phyloP scores from a whole-genome alignment of 1,284 basidiomycete species.

The Exobasidium cylindrosporum region DNA sequence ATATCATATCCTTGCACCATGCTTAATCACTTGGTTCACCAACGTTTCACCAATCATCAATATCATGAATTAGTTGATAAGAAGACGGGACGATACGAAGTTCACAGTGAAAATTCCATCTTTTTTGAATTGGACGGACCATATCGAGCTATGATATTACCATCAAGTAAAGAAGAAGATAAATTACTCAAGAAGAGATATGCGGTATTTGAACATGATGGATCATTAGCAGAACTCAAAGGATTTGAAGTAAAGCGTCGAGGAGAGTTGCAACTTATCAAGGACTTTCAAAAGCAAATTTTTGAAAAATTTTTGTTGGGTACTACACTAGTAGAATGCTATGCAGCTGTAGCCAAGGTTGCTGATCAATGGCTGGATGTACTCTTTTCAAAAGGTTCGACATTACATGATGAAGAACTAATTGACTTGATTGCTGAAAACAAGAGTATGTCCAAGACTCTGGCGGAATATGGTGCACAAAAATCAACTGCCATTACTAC shows the following conservation, averaged over 20 bases:
- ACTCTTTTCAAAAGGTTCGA: conserved; percentile 79
- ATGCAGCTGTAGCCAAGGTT: conserved; percentile 85
- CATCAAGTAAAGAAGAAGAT: conserved; percentile 98
- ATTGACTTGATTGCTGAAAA: conserved; percentile 99
- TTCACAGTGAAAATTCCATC: conserved; percentile 98
- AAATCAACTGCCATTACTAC: conserved; percentile 99
- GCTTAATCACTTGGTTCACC: conserved; percentile 97
- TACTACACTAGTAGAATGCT: conserved; percentile 88
- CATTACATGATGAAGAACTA: conserved; percentile 83
- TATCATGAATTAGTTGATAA: conserved; percentile 86
- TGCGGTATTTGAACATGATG: conserved; percentile 98
- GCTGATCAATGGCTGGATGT: conserved; percentile 98
- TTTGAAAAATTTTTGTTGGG: conserved; percentile 97
- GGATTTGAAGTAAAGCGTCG: conserved; percentile 99
- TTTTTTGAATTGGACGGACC: conserved; percentile 99
- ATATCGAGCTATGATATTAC: conserved; percentile 98
- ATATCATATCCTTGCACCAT: conserved; percentile 99
- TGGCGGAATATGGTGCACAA: conserved; percentile 91
- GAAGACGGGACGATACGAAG: conserved; percentile 75
- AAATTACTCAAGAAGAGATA: conserved; percentile 98
- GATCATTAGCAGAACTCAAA: conserved; percentile 92
- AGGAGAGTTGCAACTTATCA: conserved; percentile 97
- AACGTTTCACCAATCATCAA: conserved; percentile 93
- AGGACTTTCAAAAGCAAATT: conserved; percentile 98
- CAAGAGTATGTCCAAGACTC: conserved; percentile 93